Evolutionary conservation across 1,284 basidiomycete species (phyloP), one percentile per base, ranked within the genome.

Genomic region (Leccinum fallax): DNA sequence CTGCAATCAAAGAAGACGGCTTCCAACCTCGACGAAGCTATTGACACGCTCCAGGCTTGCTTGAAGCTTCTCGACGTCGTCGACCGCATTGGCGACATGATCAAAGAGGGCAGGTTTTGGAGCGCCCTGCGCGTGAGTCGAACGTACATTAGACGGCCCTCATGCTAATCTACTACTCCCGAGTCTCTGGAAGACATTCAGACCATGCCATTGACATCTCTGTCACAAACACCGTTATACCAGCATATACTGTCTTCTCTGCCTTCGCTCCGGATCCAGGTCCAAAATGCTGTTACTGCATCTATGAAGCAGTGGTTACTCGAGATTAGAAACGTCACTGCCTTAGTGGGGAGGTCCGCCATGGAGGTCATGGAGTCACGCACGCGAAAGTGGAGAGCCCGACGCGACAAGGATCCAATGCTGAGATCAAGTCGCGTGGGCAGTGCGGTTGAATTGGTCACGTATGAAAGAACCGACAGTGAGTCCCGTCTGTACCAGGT

Each of bases 241-340:
- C 90, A 93, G 59, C 90, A 97, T 77, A 84, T 99, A 66, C 80
- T 97, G 28, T 93, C 94, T 0, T 95, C 95, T 0, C 79, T 99
- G 30, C 97, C 97, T 1, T 95, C 95, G 1, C 83, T 97, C 54
- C 89, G 95, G 8, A 80, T 84, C 21, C 92, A 95, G 67, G 93
- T 99, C 72, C 94, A 96, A 74, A 90, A 93, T 69, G 92, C 93
- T 0, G 97, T 99, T 2, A 97, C 93, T 1, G 91, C 94, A 0
- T 94, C 95, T 8, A 92, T 95, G 80, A 99, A 98, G 75, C 92
- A 97, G 65, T 99, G 97, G 97, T 80, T 99, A 28, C 88, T 97
- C 59, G 95, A 98, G 70, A 95, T 98, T 60, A 83, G 97, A 58
- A 95, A 98, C 69, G 86, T 93, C 63, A 93, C 92, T 61, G 86